These are phyloP conservation scores for Calocera viscosa DNA, from an alignment of 768 basidiomycete genomes.

Conservation along the genomic window DNA sequence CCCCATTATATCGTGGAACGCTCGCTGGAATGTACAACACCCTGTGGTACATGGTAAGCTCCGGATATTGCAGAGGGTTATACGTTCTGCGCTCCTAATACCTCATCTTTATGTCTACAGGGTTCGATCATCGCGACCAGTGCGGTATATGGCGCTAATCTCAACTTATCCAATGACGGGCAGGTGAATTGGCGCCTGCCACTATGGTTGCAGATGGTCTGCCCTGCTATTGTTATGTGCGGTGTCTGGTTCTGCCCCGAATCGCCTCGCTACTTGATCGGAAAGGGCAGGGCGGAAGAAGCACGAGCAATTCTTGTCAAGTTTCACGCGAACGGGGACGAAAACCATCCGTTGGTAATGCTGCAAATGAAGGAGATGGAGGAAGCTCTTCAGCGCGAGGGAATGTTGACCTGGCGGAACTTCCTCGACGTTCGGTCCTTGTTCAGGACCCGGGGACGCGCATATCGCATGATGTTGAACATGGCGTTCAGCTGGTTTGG, in stretches of 20 bases:
- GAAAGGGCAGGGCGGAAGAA: constrained; percentile 41
- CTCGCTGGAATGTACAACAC: background rate
- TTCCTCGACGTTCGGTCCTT: constrained; percentile 24
- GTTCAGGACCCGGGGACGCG: constrained; percentile 39
- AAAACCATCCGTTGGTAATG: background rate
- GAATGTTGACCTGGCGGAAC: constrained; percentile 34
- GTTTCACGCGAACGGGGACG: constrained; percentile 45
- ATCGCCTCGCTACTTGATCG: constrained; percentile 28
- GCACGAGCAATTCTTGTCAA: constrained; percentile 39
- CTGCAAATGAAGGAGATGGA: constrained; percentile 1
- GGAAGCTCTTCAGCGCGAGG: constrained; percentile 22
- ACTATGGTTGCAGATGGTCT: background rate
- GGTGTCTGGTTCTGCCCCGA: constrained; percentile 5
- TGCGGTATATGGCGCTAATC: background rate
- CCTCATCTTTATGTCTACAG: background rate
- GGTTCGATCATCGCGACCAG: background rate
- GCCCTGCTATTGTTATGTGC: background rate
- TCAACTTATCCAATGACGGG: background rate
- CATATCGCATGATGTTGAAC: constrained; percentile 36
- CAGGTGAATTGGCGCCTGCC: constrained; percentile 3
- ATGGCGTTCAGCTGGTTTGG: constrained; percentile 9
- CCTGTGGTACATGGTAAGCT: background rate
- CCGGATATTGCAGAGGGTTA: too few species aligned
- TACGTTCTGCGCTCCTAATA: too few species aligned
- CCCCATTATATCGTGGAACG: background rate